Evolutionary conservation across 1,139 yeast genomes (phyloP).

Genomic region (Meyerozyma smithsonii): DNA sequence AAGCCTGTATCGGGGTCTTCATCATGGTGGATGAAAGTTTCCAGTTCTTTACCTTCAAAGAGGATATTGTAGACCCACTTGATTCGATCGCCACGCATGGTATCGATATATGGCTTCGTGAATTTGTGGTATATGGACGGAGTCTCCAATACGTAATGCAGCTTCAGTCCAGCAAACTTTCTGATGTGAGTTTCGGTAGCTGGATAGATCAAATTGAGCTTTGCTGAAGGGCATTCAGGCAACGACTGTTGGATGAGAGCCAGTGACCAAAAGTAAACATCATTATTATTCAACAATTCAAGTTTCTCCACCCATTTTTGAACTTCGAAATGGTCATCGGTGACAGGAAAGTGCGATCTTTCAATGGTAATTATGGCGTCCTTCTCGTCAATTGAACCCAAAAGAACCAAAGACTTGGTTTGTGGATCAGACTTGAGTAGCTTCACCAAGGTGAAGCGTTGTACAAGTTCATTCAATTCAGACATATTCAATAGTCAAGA

Average conservation of each 20-base stretch:
- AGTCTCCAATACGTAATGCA: slow-evolving; percentile 69
- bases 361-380: slow-evolving; percentile 73
- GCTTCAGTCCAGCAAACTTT: slow-evolving; percentile 58
- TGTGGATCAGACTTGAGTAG: slow-evolving; percentile 56
- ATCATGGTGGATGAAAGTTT: slow-evolving; percentile 63
- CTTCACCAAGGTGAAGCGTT: slow-evolving; percentile 34
- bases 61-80: slow-evolving; percentile 91
- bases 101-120: slow-evolving; percentile 72
- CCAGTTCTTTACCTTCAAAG: slow-evolving; percentile 79
- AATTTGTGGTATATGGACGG: slow-evolving; percentile 61
- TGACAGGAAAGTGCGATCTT: slow-evolving; percentile 54
- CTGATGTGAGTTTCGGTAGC: slow-evolving; percentile 83
- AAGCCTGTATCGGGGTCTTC: slow-evolving; percentile 53
- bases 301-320: slow-evolving; percentile 27
- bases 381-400: slow-evolving; percentile 58
- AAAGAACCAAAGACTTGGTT: slow-evolving; percentile 55
- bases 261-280: slow-evolving; percentile 79
- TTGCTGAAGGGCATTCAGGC: slow-evolving; percentile 53
- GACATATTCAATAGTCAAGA: slow-evolving; percentile 4
- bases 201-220: slow-evolving; percentile 78
- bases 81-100: slow-evolving; percentile 72
- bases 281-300: slow-evolving; percentile 59
- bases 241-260: slow-evolving; percentile 48
- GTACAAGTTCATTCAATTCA: slow-evolving; percentile 18
- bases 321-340: slow-evolving; percentile 17